Conservation (phyloP, 495 filamentous ascomycete genomes). For the Penicillium parvum region DNA sequence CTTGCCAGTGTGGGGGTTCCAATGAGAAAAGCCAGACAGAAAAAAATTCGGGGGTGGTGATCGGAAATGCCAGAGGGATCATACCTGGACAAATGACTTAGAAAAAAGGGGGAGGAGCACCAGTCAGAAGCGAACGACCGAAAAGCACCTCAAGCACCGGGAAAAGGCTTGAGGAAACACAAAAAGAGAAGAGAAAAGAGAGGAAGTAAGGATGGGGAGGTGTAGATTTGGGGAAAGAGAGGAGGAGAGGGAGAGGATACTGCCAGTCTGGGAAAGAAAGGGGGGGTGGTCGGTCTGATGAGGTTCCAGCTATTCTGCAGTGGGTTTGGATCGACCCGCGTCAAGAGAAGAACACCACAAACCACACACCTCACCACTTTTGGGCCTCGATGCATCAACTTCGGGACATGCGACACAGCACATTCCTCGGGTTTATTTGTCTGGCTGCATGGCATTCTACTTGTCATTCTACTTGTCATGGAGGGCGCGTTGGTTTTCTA, state of each 20-base stretch:
- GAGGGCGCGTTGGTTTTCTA: too few relatives aligned
- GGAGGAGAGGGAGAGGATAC: conserved; percentile 15
- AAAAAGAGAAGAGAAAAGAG: conserved; percentile 23
- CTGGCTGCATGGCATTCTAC: conserved; percentile 6
- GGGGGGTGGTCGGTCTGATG: conserved; percentile 15
- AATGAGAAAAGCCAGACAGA: conserved; percentile 3
- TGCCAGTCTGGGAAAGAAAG: conserved; percentile 33
- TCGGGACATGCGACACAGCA: background rate
- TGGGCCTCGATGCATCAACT: background rate
- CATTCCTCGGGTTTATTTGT: conserved; percentile 7
- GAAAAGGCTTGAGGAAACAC: conserved; percentile 14
- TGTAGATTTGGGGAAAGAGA: conserved; percentile 2
- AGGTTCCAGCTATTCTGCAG: conserved; percentile 19
- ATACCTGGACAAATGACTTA: conserved; percentile 18
- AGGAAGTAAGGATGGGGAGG: conserved; percentile 8
- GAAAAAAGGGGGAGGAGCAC: conserved; percentile 9
- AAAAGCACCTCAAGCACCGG: conserved; percentile 8
- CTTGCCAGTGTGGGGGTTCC: background rate
- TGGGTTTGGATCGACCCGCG: conserved; percentile 23
- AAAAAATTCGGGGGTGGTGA: conserved; percentile 12
- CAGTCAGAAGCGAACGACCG: conserved; percentile 11
- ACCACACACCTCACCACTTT: background rate
- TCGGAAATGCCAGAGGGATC: conserved; percentile 9
- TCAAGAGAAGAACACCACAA: background rate
- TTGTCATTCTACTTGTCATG: background rate